phyloP scores from a whole-genome alignment of 2,329 filamentous ascomycete genomes.

The Xylariomycetidae sp. region DNA sequence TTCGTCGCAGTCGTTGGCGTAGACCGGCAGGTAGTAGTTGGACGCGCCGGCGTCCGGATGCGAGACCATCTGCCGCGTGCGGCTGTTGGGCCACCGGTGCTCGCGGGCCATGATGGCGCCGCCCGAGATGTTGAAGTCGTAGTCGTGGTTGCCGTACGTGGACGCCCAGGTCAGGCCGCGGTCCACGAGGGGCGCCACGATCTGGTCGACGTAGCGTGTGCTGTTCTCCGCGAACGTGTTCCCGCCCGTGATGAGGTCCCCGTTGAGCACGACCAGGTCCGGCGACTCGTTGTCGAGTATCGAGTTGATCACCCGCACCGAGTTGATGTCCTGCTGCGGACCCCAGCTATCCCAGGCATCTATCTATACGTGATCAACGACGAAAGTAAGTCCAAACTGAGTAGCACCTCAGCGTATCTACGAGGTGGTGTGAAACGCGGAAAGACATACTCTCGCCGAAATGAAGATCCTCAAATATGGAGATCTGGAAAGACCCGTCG shows the following conservation, averaged over 20 bases:
- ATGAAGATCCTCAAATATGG: conserved; percentile 66
- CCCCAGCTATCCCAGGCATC: conserved; percentile 42
- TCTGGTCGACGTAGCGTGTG: conserved; percentile 53
- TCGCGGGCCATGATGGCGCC: conserved; percentile 38
- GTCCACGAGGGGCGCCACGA: conserved; percentile 53
- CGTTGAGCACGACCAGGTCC: conserved; percentile 63
- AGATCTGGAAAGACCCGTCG: conserved; percentile 46
- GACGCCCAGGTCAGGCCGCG: conserved; percentile 58
- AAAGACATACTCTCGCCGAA: conserved; percentile 58
- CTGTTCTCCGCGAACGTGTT: conserved; percentile 52
- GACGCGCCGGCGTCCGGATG: conserved; percentile 33
- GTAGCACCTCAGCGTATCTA: too few relatives aligned
- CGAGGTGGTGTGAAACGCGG: too few relatives aligned
- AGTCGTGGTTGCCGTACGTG: conserved; percentile 70
- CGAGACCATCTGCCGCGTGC: conserved; percentile 36
- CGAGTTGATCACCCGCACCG: conserved; percentile 50
- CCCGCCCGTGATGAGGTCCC: conserved; percentile 68
- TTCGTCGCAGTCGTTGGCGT: conserved; percentile 28
- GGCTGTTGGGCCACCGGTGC: conserved; percentile 31
- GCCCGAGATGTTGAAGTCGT: conserved; percentile 52
- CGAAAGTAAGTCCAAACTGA: too few relatives aligned
- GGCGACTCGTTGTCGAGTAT: conserved; percentile 54
- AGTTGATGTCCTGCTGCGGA: conserved; percentile 51
- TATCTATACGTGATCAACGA: conserved; percentile 14
- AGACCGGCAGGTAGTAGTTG: conserved; percentile 46